These are phyloP conservation scores for Alternaria brassicicola DNA, from an alignment of 2,329 filamentous ascomycete genomes.

Conservation along the genomic window DNA sequence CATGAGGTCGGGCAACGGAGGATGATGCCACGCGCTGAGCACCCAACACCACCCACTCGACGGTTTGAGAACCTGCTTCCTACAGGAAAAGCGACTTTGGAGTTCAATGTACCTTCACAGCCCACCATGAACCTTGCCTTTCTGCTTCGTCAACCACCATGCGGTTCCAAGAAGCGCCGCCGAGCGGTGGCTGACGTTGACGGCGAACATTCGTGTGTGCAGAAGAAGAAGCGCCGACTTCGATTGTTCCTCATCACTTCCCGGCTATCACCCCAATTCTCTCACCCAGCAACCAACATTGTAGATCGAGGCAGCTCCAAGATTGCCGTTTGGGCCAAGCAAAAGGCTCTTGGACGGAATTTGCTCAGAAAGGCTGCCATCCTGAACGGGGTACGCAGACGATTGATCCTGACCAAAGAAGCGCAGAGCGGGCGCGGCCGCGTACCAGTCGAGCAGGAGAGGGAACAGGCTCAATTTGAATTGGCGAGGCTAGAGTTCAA, in stretches of 20 bases:
- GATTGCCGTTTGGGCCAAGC: slow-evolving; percentile 55
- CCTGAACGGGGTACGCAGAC: slow-evolving; percentile 64
- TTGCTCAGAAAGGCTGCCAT: slow-evolving; percentile 69
- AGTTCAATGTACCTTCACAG: slow-evolving; percentile 38
- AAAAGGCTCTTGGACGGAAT: slow-evolving; percentile 56
- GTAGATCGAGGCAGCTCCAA: slow-evolving; percentile 64
- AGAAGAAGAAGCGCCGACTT: slow-evolving; percentile 70
- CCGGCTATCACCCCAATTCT: slow-evolving; percentile 71
- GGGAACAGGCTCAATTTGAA: slow-evolving; percentile 40
- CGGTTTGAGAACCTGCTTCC: slow-evolving; percentile 19
- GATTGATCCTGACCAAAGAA: slow-evolving; percentile 34
- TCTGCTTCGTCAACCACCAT: slow-evolving; percentile 29
- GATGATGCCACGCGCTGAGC: slow-evolving; percentile 32
- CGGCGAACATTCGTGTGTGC: slow-evolving; percentile 56
- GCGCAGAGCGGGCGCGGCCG: slow-evolving; percentile 23
- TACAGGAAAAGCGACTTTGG: slow-evolving; percentile 31
- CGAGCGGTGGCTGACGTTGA: slow-evolving; percentile 65
- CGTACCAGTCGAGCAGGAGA: slow-evolving; percentile 38
- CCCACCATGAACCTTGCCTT: slow-evolving; percentile 46
- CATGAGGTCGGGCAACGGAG: slow-evolving; percentile 39
- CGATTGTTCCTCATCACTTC: slow-evolving; percentile 69
- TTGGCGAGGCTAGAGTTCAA: slow-evolving; percentile 40
- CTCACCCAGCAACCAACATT: slow-evolving; percentile 72
- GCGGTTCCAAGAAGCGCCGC: slow-evolving; percentile 56
- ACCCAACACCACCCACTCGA: slow-evolving; percentile 17